phyloP scores from a whole-genome alignment of 352 stramenopile species.

The Globisporangium rhizosaccharum region DNA sequence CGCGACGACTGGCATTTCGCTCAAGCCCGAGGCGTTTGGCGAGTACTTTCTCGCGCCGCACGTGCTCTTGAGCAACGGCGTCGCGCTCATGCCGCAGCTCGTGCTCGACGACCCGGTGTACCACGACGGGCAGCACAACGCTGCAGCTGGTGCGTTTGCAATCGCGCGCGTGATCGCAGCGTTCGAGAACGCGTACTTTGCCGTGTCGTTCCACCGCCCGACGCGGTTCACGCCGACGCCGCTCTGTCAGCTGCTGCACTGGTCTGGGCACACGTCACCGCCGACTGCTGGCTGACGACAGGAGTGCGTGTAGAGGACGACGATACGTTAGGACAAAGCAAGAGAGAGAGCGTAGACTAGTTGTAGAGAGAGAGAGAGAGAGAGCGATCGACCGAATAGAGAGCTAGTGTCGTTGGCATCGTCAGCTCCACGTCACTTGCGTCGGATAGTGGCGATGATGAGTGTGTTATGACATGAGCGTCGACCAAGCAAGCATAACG shows the following conservation, averaged over 20 bases:
- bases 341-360: slow-evolving; percentile 1
- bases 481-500: too few species aligned
- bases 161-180: slow-evolving; percentile 72
- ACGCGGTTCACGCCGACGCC: slow-evolving; percentile 75
- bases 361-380: not conserved
- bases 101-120: slow-evolving; percentile 83
- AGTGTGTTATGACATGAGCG: not conserved
- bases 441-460: too few species aligned
- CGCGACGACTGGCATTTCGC: slow-evolving; percentile 70
- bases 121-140: slow-evolving; percentile 72
- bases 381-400: not conserved
- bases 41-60: slow-evolving; percentile 63
- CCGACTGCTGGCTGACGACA: slow-evolving; percentile 6
- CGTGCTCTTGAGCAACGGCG: slow-evolving; percentile 31
- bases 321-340: too few species aligned
- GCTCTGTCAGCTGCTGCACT: slow-evolving; percentile 76
- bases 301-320: not conserved
- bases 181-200: slow-evolving; percentile 82
- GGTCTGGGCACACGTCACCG: slow-evolving; percentile 43
- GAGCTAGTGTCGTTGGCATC: not conserved
- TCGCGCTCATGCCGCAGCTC: slow-evolving; percentile 61
- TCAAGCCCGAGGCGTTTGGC: slow-evolving; percentile 72
- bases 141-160: slow-evolving; percentile 64
- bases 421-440: too few species aligned
- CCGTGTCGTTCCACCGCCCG: slow-evolving; percentile 64